Evolutionary conservation across 257 asterid species (phyloP).

Genomic region (Jacaranda mimosifolia): DNA sequence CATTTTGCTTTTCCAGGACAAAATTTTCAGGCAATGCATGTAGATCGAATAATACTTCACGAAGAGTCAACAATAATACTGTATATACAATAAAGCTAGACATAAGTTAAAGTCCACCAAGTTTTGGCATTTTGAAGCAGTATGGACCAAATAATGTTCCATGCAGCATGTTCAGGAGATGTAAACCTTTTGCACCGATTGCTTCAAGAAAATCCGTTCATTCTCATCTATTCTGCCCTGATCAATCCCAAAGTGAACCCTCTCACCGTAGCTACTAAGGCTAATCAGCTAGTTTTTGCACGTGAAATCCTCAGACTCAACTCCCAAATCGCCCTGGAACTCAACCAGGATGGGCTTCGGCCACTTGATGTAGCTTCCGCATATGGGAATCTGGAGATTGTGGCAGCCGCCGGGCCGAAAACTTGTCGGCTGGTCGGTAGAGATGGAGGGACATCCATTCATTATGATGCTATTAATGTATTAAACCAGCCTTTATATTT

Average conservation of each 20-base stretch:
- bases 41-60: too few relatives aligned
- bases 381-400: conserved; percentile 12
- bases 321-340: conserved; percentile 7
- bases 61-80: not conserved
- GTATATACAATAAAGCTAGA: too few relatives aligned
- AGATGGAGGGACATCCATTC: conserved; percentile 7
- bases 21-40: too few relatives aligned
- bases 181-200: conserved; percentile 15
- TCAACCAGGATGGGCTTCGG: not conserved
- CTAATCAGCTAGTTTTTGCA: conserved; percentile 14
- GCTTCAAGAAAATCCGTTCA: conserved; percentile 25
- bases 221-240: conserved; percentile 14
- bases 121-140: too few relatives aligned
- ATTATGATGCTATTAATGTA: too few relatives aligned
- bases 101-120: too few relatives aligned
- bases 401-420: conserved; percentile 22
- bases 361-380: conserved; percentile 16
- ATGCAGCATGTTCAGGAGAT: conserved; percentile 27
- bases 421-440: conserved; percentile 3
- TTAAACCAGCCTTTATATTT: too few relatives aligned
- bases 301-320: conserved; percentile 18
- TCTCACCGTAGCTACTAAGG: conserved; percentile 15
- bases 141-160: conserved; percentile 22
- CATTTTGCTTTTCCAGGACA: too few relatives aligned
- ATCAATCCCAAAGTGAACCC: conserved; percentile 11